Conservation (phyloP, 495 filamentous ascomycete genomes). For the Aspergillus sclerotioniger region DNA sequence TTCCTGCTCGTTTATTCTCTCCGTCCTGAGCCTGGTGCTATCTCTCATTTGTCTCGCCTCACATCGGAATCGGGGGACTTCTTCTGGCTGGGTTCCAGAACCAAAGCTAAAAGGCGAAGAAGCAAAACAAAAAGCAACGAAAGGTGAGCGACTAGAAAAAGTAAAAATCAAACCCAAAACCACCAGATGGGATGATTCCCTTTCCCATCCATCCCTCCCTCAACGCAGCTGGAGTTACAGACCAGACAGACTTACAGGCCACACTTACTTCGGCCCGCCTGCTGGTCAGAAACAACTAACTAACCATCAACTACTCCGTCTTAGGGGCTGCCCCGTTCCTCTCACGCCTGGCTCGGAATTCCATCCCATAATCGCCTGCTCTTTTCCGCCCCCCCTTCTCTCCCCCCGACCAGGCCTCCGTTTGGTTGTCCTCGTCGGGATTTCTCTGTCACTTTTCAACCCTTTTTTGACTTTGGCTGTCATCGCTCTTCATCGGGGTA, state of each 20-base stretch:
- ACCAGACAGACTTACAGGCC: neutral
- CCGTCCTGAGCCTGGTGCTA: neutral
- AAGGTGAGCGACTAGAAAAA: neutral
- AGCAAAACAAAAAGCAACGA: constrained; percentile 5
- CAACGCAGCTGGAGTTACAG: neutral
- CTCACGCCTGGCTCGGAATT: constrained; percentile 1
- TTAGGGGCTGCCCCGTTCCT: constrained; percentile 15
- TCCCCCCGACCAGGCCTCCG: constrained; percentile 6
- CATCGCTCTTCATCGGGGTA: constrained; percentile 18
- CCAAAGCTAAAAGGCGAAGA: neutral
- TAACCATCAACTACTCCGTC: constrained; percentile 11
- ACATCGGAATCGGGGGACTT: no score
- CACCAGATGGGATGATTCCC: neutral
- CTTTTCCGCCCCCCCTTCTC: constrained; percentile 1
- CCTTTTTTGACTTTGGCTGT: constrained; percentile 1
- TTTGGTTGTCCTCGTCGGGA: constrained; percentile 3
- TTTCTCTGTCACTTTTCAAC: neutral
- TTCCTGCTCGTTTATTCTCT: neutral
- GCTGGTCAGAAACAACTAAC: constrained; percentile 1
- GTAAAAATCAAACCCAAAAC: neutral
- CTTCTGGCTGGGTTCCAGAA: neutral
- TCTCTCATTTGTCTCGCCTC: neutral
- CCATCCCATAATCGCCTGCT: neutral
- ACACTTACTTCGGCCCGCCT: neutral
- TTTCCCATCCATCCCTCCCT: neutral